phyloP scores from a whole-genome alignment of 805 yeast genomes.

The Kluyveromyces starmeri region DNA sequence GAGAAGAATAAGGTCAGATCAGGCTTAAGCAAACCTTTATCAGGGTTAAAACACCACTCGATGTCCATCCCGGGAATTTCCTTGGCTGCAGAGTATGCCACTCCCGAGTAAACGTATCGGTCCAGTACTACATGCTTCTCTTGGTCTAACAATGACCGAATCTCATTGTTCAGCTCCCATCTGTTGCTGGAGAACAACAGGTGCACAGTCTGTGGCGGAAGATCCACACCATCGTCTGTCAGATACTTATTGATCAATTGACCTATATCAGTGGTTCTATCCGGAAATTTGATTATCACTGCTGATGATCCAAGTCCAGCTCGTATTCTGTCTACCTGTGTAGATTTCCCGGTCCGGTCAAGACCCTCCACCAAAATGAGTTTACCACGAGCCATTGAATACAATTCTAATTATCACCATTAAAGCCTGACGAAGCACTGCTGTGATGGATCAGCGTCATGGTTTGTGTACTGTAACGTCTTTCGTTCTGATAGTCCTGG shows the following conservation, averaged over 20 bases:
- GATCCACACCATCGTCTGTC: slow-evolving; percentile 36
- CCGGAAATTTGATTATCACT: slow-evolving; percentile 72
- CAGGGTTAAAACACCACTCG: slow-evolving; percentile 78
- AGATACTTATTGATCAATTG: slow-evolving; percentile 66
- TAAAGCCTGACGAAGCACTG: too few relatives aligned
- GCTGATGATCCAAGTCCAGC: slow-evolving; percentile 28
- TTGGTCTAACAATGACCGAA: slow-evolving; percentile 30
- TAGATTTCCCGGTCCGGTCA: slow-evolving; percentile 90
- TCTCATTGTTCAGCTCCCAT: slow-evolving; percentile 66
- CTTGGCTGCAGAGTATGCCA: slow-evolving; percentile 87
- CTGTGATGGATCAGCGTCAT: too few relatives aligned
- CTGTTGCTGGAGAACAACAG: slow-evolving; percentile 85
- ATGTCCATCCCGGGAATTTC: slow-evolving; percentile 38
- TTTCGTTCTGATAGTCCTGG: too few relatives aligned
- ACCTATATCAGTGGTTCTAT: slow-evolving; percentile 78
- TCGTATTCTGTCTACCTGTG: slow-evolving; percentile 50
- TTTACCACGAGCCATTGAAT: slow-evolving; percentile 39
- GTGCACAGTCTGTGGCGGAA: slow-evolving; percentile 79
- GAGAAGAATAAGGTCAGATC: slow-evolving; percentile 75
- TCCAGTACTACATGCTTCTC: slow-evolving; percentile 69
- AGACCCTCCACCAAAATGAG: slow-evolving; percentile 84
- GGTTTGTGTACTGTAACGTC: too few relatives aligned
- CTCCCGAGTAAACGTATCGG: slow-evolving; percentile 86
- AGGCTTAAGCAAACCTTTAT: slow-evolving; percentile 77
- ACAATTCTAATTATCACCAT: too few relatives aligned